These are phyloP conservation scores for Globisporangium yorkense DNA, from an alignment of 352 stramenopile genomes.

Conservation along the genomic window DNA sequence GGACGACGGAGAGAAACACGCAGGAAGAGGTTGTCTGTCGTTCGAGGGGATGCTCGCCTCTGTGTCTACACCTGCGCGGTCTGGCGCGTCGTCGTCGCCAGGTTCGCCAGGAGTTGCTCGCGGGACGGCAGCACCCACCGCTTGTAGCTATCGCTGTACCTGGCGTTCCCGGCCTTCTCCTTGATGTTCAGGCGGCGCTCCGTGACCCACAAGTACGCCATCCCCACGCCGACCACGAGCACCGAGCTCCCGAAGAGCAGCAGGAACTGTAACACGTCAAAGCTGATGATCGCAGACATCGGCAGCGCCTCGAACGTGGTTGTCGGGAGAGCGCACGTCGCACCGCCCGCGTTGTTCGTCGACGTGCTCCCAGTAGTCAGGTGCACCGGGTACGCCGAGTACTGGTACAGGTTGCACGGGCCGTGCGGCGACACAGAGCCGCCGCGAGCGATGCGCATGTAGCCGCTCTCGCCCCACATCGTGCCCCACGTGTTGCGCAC, in stretches of 20 bases:
- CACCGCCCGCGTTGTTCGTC: slow-evolving; percentile 8
- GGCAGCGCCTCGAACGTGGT: slow-evolving; percentile 35
- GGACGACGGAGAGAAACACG: too few relatives aligned
- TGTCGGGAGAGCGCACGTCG: slow-evolving; percentile 26
- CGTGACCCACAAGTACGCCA: slow-evolving; percentile 34
- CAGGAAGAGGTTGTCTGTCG: too few relatives aligned
- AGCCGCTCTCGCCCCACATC: slow-evolving; percentile 83
- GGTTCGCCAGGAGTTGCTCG: slow-evolving; percentile 47
- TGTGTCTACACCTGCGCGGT: slow-evolving; percentile 10
- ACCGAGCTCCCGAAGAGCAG: slow-evolving; percentile 37
- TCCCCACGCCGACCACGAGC: slow-evolving; percentile 25
- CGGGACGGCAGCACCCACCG: slow-evolving; percentile 62
- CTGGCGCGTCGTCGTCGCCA: slow-evolving; percentile 10
- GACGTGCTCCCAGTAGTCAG: slow-evolving; percentile 21
- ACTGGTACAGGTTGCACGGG: slow-evolving; percentile 73
- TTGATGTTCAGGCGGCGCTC: slow-evolving; percentile 42
- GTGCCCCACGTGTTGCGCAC: slow-evolving; percentile 88
- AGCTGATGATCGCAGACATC: slow-evolving; percentile 26
- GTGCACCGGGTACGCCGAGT: slow-evolving; percentile 64
- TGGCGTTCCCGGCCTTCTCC: slow-evolving; percentile 27
- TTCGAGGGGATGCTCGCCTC: background rate
- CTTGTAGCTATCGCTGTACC: slow-evolving; percentile 52
- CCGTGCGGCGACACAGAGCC: slow-evolving; percentile 20
- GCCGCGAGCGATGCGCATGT: slow-evolving; percentile 71
- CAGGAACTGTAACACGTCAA: slow-evolving; percentile 30